Evolutionary conservation across 306 rosid genomes (phyloP), one percentile per base, ranked within the genome.

Genomic region (Vigna reflexopilosa): DNA sequence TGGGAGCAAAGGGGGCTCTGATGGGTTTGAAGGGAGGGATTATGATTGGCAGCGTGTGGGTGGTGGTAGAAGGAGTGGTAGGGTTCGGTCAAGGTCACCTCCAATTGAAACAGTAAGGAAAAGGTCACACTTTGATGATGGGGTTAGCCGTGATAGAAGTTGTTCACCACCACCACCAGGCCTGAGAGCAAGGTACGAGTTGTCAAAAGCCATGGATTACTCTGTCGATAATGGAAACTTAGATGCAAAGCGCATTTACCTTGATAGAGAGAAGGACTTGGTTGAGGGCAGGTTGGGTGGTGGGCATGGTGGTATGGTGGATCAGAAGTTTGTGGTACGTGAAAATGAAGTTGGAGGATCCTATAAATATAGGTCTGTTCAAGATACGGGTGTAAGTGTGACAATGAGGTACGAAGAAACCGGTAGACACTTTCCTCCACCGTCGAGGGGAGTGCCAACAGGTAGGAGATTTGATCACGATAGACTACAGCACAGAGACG

Each of bases 31-130:
- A 77, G 80, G 88, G 77, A 92, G 86, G 86, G 91, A 85, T 48
- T 77, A 84, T 57, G 83, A 80, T 71, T 84, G 91, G 91, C 86
- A 72, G 91, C 86, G 72, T 77, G 68, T 81, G 82, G 85, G 87
- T 80, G 83, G 87, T 81, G 82, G 81, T 50, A 79, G 89, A 11
- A 84, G 91, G 83, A 63, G 80, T n/a, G 75, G 71, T 67, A 72
- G 56, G 57, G 71, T 70, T 7, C 80, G 72, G 11, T 85, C 94
- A 0, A 87, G 86, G 80, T 89, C 93, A 2, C 97, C 93, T 48
- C 86, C 87, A 75, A 51, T 30, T 51, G 88, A 83, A n/a, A 81
- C 83, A 64, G 7, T 78, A 65, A 77, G 86, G 56, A 87, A 82
- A 87, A 83, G 83, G 80, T 78, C 86, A 47, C 86, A 85, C 45